phyloP scores from a whole-genome alignment of 2,329 filamentous ascomycete genomes.

The Knufia petricola region DNA sequence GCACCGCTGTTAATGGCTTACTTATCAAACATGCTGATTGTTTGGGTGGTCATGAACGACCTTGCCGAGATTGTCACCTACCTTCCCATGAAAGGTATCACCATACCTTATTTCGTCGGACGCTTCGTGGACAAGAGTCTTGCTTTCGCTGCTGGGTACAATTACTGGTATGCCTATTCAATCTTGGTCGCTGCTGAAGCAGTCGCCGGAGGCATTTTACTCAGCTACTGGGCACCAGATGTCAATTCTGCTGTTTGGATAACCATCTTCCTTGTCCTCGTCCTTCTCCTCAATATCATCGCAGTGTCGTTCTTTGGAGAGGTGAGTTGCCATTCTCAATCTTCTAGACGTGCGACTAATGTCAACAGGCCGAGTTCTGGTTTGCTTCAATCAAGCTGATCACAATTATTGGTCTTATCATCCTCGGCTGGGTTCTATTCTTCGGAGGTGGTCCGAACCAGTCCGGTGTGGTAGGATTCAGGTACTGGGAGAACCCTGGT shows the following conservation, averaged over 20 bases:
- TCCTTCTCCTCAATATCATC: conserved; percentile 26
- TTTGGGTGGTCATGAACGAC: conserved; percentile 12
- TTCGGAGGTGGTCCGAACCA: conserved; percentile 59
- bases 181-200: conserved; percentile 65
- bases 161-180: conserved; percentile 40
- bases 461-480: conserved; percentile 54
- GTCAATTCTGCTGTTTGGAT: conserved; percentile 37
- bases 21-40: conserved; percentile 12
- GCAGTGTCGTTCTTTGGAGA: conserved; percentile 41
- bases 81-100: conserved; percentile 40
- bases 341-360: no score
- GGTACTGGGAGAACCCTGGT: conserved; percentile 67
- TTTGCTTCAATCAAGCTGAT: conserved; percentile 29
- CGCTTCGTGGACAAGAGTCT: conserved; percentile 37
- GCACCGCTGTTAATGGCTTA: conserved; percentile 21
- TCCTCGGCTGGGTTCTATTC: conserved; percentile 47
- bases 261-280: conserved; percentile 29
- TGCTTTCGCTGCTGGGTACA: conserved; percentile 38
- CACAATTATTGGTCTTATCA: conserved; percentile 71
- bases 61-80: conserved; percentile 42
- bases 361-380: conserved; percentile 43
- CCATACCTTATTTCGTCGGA: conserved; percentile 35
- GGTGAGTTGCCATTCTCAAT: no score
- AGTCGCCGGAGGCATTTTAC: conserved; percentile 52
- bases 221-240: conserved; percentile 51